Evolutionary conservation across 495 filamentous ascomycete species (phyloP), one percentile per base, ranked within the genome.

Genomic region (Collariella sp.): DNA sequence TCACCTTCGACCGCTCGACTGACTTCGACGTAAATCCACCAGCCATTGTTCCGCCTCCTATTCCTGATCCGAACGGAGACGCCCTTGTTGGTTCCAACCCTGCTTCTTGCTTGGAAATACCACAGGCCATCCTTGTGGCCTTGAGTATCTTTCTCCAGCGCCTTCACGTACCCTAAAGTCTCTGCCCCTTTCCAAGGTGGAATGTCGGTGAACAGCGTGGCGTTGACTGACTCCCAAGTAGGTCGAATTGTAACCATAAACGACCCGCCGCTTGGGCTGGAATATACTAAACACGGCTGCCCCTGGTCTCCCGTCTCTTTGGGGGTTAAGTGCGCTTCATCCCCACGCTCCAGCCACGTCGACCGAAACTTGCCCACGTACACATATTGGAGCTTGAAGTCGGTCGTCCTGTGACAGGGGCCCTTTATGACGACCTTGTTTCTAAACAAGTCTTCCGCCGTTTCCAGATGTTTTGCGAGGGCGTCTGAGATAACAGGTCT

Each of bases 1-100:
- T n/a, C n/a, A n/a, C n/a, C n/a, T n/a, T n/a, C n/a, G n/a, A n/a
- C n/a, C n/a, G n/a, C n/a, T n/a, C n/a, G n/a, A n/a, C n/a, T n/a
- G 15, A 52, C 50, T 15, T 23, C 16, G 18, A 54, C 29, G 31
- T 46, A 40, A 16, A 54, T 42, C 51, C 51, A 54, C 51, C 51
- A 54, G 11, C 51, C 51, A 10, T 54, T 40, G 9, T 19, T 46
- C 42, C 22, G 42, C 16, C 51, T 54, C 43, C 51, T 34, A 33
- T 20, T 54, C 12, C 38, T 4, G 3, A 54, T 2, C 26, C 15
- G 40, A 29, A 54, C 33, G 5, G 2, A 4, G 2, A 46, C 51
- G 6, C 18, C 33, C 4, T 3, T 19, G 31, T 18, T 22, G 20
- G 12, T 2, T 3, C 3, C 22, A 7, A 46, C 13, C 22, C 51